A percentile compares a stretch with the other conserved stretches of the same genome.
Evolutionary conservation across 306 rosid genomes (phyloP).

Genomic region (Prunus armeniaca): DNA sequence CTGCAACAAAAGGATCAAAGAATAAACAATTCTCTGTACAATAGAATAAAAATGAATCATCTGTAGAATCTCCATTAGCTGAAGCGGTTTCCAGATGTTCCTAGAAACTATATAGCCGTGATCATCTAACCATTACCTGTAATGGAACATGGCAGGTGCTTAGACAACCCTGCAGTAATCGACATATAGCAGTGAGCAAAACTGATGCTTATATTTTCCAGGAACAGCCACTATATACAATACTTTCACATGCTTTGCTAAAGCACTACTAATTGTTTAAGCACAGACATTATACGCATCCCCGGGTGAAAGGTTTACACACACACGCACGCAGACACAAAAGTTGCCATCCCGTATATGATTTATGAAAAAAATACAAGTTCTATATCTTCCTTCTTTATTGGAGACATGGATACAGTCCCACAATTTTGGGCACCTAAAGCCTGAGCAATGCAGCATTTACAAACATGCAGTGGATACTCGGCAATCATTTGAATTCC

Average conservation of each 20-base stretch:
- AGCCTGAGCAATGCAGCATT: background rate
- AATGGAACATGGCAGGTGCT: background rate
- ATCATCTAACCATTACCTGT: slow-evolving; percentile 1
- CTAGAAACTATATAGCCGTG: background rate
- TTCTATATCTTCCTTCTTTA: background rate
- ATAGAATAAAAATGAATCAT: background rate
- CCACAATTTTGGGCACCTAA: slow-evolving; percentile 20
- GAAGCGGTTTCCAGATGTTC: background rate
- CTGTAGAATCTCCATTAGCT: background rate
- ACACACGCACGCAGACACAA: background rate
- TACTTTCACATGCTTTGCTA: background rate
- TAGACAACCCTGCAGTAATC: background rate
- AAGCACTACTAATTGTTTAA: background rate
- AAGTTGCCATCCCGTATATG: background rate
- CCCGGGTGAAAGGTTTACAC: background rate
- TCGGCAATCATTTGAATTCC: slow-evolving; percentile 5
- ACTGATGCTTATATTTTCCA: background rate
- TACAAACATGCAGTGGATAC: slow-evolving; percentile 7
- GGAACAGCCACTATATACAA: background rate
- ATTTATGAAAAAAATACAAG: background rate
- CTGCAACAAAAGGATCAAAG: background rate
- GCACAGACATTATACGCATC: background rate
- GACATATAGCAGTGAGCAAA: background rate
- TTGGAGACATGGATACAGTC: background rate
- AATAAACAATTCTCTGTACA: slow-evolving; percentile 8